phyloP scores from a whole-genome alignment of 2,329 filamentous ascomycete genomes.

The Xylaria sp. region DNA sequence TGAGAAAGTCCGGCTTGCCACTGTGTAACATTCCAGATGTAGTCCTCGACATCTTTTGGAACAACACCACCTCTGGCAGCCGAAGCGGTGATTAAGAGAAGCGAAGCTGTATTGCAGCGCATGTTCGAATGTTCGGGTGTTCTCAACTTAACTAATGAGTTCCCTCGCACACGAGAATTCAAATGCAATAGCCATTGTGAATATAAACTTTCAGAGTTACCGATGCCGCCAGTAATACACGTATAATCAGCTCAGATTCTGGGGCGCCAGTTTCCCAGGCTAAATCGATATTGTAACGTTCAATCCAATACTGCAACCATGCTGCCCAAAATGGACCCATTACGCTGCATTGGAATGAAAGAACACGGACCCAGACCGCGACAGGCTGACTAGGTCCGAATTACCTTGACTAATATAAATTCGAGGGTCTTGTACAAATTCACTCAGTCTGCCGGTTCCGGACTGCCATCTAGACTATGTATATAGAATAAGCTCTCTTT shows the following conservation, averaged over 20 bases:
- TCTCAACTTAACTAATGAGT: not conserved
- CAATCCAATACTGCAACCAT: constrained; percentile 18
- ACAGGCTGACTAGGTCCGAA: not conserved
- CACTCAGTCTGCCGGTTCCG: not conserved
- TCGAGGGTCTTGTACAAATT: not conserved
- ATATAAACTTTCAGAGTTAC: constrained; percentile 6
- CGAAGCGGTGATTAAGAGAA: constrained; percentile 19
- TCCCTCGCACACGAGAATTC: not conserved
- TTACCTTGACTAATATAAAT: constrained; percentile 19
- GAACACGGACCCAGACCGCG: not conserved
- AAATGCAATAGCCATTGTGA: not conserved
- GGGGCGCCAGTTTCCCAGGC: constrained; percentile 3
- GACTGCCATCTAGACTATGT: not conserved
- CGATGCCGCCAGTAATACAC: not conserved
- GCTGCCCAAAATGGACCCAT: constrained; percentile 18
- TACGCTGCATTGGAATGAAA: constrained; percentile 23
- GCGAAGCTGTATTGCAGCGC: not conserved
- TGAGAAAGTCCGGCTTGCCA: constrained; percentile 37
- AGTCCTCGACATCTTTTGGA: constrained; percentile 1
- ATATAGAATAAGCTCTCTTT: not conserved
- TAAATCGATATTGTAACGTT: constrained; percentile 28
- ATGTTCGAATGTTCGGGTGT: not conserved
- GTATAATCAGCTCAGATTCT: not conserved
- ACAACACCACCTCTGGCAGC: constrained; percentile 5
- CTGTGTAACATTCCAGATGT: constrained; percentile 30